Base-by-base conservation (phyloP, 495 filamentous ascomycete species). In the Aspergillus baeticus region DNA sequence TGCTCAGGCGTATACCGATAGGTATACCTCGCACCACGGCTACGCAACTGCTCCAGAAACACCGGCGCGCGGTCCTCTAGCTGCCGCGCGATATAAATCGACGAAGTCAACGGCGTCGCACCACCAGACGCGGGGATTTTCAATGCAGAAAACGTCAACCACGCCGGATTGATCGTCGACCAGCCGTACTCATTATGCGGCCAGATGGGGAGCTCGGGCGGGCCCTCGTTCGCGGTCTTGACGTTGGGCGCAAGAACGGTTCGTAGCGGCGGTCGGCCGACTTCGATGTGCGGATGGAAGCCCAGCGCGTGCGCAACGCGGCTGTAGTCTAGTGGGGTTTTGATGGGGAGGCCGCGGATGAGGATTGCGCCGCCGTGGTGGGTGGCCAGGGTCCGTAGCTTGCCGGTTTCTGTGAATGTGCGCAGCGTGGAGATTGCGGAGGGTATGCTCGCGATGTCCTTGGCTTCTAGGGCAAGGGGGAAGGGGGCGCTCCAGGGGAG, bases 171-270 rank as follows among this genome's bases (percentile, higher is more conserved):
- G n/a, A 41, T 41, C 37, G 37, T 41, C 14, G 37, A 15, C 37
- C 37, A 41, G n/a, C 37, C 37, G n/a, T 41, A 41, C 37, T 41
- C 37, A n/a, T 41, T 41, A n/a, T 41, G 37, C 37, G 37, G 37
- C 37, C 15, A 41, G 37, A 37, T 37, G 35, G 35, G 35, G n/a
- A 37, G 35, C 35, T 37, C 35, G 3, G 35, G 37, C 6, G 37
- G 37, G n/a, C 37, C 37, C 15, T 41, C 15, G 17, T 41, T 41
- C 18, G 37, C 37, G n/a, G 37, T 41, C n/a, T 41, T 41, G 3
- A 41, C 37, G 37, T 41, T 41, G 37, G 37, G 37, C 6, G n/a
- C n/a, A 3, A 41, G n/a, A 6, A 41, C 14, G 14, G 37, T 41
- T 5, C 15, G 37, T 5, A 41, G 15, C 2, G 37, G 37, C 3